Evolutionary conservation across 106 monocot genomes (phyloP), one percentile per base, ranked within the genome.

Genomic region (Ottelia alismoides): DNA sequence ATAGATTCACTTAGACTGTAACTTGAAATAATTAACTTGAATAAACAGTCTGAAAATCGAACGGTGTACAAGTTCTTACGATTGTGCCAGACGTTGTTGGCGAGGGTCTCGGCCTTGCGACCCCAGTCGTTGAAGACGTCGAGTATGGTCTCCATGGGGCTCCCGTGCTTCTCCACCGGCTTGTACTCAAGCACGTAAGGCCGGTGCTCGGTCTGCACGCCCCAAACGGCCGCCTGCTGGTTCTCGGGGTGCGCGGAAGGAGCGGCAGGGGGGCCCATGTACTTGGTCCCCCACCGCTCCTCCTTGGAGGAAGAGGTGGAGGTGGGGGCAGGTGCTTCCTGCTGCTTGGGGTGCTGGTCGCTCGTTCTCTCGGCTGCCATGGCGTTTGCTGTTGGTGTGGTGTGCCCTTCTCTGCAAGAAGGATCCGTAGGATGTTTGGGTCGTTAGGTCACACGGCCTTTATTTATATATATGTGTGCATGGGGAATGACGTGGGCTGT

Each of bases 61-160:
- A n/a, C n/a, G n/a, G n/a, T n/a, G n/a, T n/a, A n/a, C n/a, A n/a
- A n/a, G n/a, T n/a, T n/a, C 75, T 74, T 65, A 91, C 90, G 28
- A 20, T 84, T 88, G 30, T 68, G 57, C 94, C 96, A 96, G 47
- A 96, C 78, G 72, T 85, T 89, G 59, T 59, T 51, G 24, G 85
- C 89, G 24, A 89, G 71, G 23, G 71, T 64, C 70, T 96, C 96
- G 12, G 96, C 79, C 60, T 76, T 81, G 25, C 44, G 47, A 30
- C 78, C 62, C 96, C 96, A 96, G 2, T 85, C 64, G 61, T 88
- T 78, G 73, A 96, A 96, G 54, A 63, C 73, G 27, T 85, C 88
- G 1, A 89, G 64, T 11, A 96, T 79, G 56, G 56, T 71, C 73
- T 79, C 89, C 82, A 96, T 79, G 27, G 96, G 96, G 55, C 72